A percentile compares a stretch with the other conserved stretches of the same genome.
phyloP scores from a whole-genome alignment of 345 rosid genomes.

The Zanthoxylum bungeanum region DNA sequence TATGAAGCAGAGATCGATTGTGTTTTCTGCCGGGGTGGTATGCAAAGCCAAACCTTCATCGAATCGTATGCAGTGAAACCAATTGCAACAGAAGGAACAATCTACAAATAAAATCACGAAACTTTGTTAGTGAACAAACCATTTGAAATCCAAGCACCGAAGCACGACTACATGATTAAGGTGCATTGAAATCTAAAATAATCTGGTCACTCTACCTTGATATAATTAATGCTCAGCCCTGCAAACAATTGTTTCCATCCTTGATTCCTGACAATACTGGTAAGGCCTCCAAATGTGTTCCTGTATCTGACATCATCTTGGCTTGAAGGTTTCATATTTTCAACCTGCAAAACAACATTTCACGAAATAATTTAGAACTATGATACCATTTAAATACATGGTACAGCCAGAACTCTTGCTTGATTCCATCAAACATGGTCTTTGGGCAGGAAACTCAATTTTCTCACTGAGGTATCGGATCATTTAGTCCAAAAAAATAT shows the following conservation, averaged over 20 bases:
- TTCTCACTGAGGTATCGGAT: not conserved
- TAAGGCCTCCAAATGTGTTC: slow-evolving; percentile 72
- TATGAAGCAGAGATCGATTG: slow-evolving; percentile 30
- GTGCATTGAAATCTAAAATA: not conserved
- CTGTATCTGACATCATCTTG: slow-evolving; percentile 52
- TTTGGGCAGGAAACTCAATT: not conserved
- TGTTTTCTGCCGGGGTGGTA: slow-evolving; percentile 72
- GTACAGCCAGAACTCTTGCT: not conserved
- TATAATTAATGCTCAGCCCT: slow-evolving; percentile 91
- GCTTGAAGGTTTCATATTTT: slow-evolving; percentile 51
- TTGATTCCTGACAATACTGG: slow-evolving; percentile 60
- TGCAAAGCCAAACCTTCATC: slow-evolving; percentile 85
- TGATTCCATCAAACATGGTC: not conserved
- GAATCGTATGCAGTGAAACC: slow-evolving; percentile 87
- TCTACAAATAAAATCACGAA: slow-evolving; percentile 34
- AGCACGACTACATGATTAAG: not conserved
- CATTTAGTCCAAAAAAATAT: not conserved
- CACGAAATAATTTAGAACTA: not conserved
- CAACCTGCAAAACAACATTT: slow-evolving; percentile 53
- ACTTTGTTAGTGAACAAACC: not conserved
- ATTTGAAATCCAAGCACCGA: not conserved
- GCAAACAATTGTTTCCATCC: slow-evolving; percentile 98
- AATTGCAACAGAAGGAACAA: slow-evolving; percentile 94
- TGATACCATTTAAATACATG: not conserved
- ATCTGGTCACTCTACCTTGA: slow-evolving; percentile 61